phyloP scores from a whole-genome alignment of 352 stramenopile species.

The Phytophthora agathidicida region DNA sequence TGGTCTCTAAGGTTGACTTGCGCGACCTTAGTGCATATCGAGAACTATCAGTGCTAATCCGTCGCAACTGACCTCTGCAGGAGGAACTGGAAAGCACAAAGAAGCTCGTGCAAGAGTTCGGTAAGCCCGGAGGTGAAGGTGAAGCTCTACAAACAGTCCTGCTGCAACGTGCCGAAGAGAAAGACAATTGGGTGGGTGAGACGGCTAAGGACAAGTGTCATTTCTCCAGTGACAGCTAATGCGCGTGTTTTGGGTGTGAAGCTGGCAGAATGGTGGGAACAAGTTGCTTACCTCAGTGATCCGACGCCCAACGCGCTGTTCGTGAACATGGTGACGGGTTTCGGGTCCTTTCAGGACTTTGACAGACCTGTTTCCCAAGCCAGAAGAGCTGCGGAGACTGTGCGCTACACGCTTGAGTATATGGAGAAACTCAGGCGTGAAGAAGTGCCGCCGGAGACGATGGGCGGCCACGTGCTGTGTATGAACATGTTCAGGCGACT shows the following conservation, averaged over 20 bases:
- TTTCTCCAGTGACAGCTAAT: too few relatives aligned
- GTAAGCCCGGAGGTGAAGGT: constrained; percentile 48
- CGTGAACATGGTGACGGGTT: constrained; percentile 96
- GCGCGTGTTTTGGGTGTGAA: constrained; percentile 21
- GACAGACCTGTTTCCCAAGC: constrained; percentile 65
- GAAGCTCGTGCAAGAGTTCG: constrained; percentile 54
- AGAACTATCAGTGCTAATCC: constrained; percentile 32
- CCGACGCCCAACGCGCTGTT: constrained; percentile 89
- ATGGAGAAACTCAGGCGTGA: constrained; percentile 87
- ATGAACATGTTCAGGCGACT: constrained; percentile 89
- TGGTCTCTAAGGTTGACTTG: constrained; percentile 53
- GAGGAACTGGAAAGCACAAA: constrained; percentile 47
- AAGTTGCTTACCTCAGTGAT: constrained; percentile 79
- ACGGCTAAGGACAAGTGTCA: too few relatives aligned
- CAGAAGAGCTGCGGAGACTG: constrained; percentile 62
- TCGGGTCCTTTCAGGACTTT: constrained; percentile 93
- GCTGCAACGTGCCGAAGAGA: constrained; percentile 44
- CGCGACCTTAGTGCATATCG: constrained; percentile 40
- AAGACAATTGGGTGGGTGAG: constrained; percentile 60
- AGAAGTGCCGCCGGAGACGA: constrained; percentile 81
- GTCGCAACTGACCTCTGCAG: constrained; percentile 47
- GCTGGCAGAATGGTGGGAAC: constrained; percentile 94
- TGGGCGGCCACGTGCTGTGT: constrained; percentile 89
- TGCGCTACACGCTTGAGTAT: constrained; percentile 85
- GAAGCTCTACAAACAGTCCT: constrained; percentile 58